A percentile compares a stretch with the other conserved stretches of the same genome.
phyloP scores from a whole-genome alignment of 345 rosid genomes.

The Aurinia saxatilis region DNA sequence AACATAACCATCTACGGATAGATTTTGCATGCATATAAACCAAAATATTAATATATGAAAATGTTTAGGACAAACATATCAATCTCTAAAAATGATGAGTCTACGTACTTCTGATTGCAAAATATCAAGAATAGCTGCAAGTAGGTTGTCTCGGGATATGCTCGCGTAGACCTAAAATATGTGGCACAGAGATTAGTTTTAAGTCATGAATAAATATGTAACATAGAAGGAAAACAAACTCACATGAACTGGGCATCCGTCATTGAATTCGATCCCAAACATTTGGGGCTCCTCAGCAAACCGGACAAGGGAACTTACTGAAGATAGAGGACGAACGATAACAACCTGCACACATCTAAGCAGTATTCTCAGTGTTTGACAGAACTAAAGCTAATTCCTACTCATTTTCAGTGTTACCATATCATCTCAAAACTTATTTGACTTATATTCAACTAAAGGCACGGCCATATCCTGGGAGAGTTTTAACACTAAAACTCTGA shows the following conservation, averaged over 20 bases:
- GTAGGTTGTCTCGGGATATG: conserved; percentile 91
- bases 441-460: background rate
- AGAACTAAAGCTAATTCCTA: conserved; percentile 12
- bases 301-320: conserved; percentile 87
- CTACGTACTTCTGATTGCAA: conserved; percentile 91
- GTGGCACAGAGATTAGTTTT: conserved; percentile 28
- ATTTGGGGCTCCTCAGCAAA: conserved; percentile 99
- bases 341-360: conserved; percentile 99
- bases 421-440: conserved; percentile 1
- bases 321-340: conserved; percentile 83
- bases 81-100: background rate
- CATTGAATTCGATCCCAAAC: conserved; percentile 93
- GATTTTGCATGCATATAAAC: background rate
- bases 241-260: conserved; percentile 97
- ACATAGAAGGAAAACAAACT: conserved; percentile 27
- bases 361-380: conserved; percentile 61
- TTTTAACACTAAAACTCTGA: background rate
- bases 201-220: conserved; percentile 5
- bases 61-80: background rate
- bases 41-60: background rate
- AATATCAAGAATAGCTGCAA: conserved; percentile 94
- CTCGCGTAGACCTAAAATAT: conserved; percentile 76
- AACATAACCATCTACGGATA: too few relatives aligned
- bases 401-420: conserved; percentile 1
- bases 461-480: background rate